These are phyloP conservation scores for Pleurotus sapidus DNA, from an alignment of 768 basidiomycete species.

Conservation along the genomic window DNA sequence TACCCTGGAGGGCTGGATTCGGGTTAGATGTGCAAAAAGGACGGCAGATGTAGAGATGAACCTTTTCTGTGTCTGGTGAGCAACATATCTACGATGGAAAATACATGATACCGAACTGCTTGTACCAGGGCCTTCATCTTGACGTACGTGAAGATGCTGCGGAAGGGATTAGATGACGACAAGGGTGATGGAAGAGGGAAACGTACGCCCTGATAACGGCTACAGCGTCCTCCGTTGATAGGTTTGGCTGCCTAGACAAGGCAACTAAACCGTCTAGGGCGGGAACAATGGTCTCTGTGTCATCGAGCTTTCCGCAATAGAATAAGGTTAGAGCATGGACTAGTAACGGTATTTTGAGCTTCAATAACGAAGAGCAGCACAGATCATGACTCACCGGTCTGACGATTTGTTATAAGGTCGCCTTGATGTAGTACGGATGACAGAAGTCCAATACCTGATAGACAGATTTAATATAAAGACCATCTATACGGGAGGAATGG, in stretches of 20 bases:
- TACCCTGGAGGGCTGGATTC: slow-evolving; percentile 58
- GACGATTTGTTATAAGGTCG: slow-evolving; percentile 68
- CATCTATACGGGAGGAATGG: slow-evolving; percentile 3
- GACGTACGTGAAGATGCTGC: slow-evolving; percentile 73
- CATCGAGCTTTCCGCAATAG: slow-evolving; percentile 83
- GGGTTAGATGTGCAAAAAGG: slow-evolving; percentile 1
- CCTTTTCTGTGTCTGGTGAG: slow-evolving; percentile 70
- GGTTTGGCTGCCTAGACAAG: slow-evolving; percentile 59
- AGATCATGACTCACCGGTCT: slow-evolving; percentile 60
- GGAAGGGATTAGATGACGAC: slow-evolving; percentile 2
- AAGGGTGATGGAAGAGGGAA: neutral
- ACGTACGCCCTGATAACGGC: slow-evolving; percentile 60
- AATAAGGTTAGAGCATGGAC: slow-evolving; percentile 83
- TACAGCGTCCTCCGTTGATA: slow-evolving; percentile 62
- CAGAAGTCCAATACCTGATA: slow-evolving; percentile 79
- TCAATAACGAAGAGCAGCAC: no score
- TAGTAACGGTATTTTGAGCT: no score
- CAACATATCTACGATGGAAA: slow-evolving; percentile 75
- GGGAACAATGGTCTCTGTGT: slow-evolving; percentile 80
- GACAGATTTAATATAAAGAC: slow-evolving; percentile 9
- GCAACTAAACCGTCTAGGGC: slow-evolving; percentile 74
- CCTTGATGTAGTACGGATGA: slow-evolving; percentile 64
- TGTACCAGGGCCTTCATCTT: slow-evolving; percentile 83
- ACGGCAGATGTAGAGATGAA: slow-evolving; percentile 21
- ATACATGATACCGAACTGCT: slow-evolving; percentile 77